These are phyloP conservation scores for Amanita rimosa DNA, from an alignment of 768 basidiomycete species.

Conservation along the genomic window DNA sequence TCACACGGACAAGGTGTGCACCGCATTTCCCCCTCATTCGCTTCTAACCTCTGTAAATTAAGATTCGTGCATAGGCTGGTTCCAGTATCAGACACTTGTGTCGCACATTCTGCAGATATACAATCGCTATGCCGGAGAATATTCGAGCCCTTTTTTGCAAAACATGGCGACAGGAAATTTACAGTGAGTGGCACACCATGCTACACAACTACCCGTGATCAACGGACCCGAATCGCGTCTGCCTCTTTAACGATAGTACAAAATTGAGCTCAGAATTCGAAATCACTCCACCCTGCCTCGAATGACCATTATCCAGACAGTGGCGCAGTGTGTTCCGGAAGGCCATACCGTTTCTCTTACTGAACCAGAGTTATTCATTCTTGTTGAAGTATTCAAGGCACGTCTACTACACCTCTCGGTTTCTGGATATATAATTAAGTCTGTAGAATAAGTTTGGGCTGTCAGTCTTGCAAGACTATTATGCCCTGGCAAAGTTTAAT, in stretches of 20 bases:
- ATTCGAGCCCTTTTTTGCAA: conserved; percentile 40
- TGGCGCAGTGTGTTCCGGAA: conserved; percentile 61
- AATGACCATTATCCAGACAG: conserved; percentile 46
- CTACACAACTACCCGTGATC: not conserved
- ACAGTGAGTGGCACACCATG: conserved; percentile 25
- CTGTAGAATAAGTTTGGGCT: conserved; percentile 67
- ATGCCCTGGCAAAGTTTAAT: conserved; percentile 66
- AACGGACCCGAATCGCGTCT: not conserved
- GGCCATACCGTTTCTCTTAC: conserved; percentile 59
- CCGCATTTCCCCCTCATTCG: not conserved
- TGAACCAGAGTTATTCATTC: conserved; percentile 59
- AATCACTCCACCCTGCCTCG: conserved; percentile 67
- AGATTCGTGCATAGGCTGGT: conserved; percentile 65
- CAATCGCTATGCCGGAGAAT: conserved; percentile 44
- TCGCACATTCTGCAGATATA: conserved; percentile 63
- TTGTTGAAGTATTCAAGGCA: conserved; percentile 81
- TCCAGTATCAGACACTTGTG: conserved; percentile 57
- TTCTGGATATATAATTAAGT: not conserved
- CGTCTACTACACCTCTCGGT: conserved; percentile 7
- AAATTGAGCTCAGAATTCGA: conserved; percentile 64
- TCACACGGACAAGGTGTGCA: conserved; percentile 52
- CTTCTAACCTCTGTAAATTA: not conserved
- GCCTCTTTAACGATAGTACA: conserved; percentile 42
- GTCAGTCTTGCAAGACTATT: conserved; percentile 64
- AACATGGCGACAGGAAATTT: conserved; percentile 30